phyloP scores from a whole-genome alignment of 371 early-diverging fungal genomes.

The Rhizopus microsporus region DNA sequence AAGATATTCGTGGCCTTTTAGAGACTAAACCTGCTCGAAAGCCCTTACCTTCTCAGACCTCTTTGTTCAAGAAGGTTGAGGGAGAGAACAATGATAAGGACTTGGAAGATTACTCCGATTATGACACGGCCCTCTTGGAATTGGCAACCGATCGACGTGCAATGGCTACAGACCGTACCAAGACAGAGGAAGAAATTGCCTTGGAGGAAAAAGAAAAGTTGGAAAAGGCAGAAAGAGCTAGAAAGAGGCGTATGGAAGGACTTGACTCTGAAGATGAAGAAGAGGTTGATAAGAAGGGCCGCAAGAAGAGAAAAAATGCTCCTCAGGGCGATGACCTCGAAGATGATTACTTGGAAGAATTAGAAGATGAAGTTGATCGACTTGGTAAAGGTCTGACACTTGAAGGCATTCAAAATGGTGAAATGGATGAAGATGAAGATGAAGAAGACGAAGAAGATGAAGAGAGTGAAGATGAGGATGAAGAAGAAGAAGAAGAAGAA shows the following conservation, averaged over 20 bases:
- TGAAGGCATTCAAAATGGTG: conserved; percentile 52
- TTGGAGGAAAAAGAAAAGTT: conserved; percentile 80
- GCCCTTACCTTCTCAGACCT: conserved; percentile 48
- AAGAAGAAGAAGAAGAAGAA: conserved; percentile 47
- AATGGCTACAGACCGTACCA: conserved; percentile 86
- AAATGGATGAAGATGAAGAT: conserved; percentile 32
- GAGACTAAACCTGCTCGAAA: conserved; percentile 41
- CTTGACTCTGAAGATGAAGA: conserved; percentile 67
- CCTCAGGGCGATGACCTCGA: conserved; percentile 87
- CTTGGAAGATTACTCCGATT: conserved; percentile 57
- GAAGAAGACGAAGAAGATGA: conserved; percentile 49
- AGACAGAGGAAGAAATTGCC: conserved; percentile 93
- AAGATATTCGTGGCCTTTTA: conserved; percentile 76
- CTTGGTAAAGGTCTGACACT: conserved; percentile 52
- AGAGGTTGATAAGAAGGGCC: conserved; percentile 53
- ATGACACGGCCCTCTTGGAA: conserved; percentile 80
- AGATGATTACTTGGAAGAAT: conserved; percentile 66
- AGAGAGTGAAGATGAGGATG: conserved; percentile 52
- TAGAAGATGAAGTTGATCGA: conserved; percentile 38
- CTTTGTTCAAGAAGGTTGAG: conserved; percentile 38
- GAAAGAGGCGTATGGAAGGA: conserved; percentile 89
- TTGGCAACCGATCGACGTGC: conserved; percentile 84
- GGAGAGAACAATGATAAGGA: conserved; percentile 19
- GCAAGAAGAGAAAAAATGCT: conserved; percentile 44
- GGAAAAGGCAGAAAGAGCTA: conserved; percentile 83